phyloP scores from a whole-genome alignment of 495 filamentous ascomycete genomes.

The Parathielavia appendiculata region DNA sequence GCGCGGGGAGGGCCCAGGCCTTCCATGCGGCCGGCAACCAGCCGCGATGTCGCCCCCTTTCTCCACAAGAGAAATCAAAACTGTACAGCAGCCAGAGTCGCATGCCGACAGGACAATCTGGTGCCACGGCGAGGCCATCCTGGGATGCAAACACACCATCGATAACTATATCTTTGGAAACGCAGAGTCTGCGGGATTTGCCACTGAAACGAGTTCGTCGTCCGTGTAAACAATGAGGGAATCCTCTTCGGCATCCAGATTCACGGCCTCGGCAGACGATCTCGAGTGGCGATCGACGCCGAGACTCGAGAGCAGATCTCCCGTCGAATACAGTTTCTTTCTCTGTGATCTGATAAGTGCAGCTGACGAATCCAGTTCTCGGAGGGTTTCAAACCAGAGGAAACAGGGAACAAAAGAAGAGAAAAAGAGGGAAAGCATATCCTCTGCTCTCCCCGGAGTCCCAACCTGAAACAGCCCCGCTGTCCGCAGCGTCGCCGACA shows the following conservation, averaged over 20 bases:
- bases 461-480: slow-evolving; percentile 7
- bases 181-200: background rate
- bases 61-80: slow-evolving; percentile 5
- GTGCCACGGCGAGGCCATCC: background rate
- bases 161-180: background rate
- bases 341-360: background rate
- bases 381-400: background rate
- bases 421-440: background rate
- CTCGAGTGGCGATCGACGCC: background rate
- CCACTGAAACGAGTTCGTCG: background rate
- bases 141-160: background rate
- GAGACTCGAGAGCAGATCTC: slow-evolving; percentile 9
- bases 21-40: background rate
- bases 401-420: background rate
- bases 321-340: background rate
- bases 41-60: background rate
- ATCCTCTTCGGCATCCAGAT: background rate
- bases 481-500: background rate
- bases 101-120: background rate
- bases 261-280: background rate
- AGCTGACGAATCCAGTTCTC: slow-evolving; percentile 2
- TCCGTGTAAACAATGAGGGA: background rate
- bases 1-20: background rate
- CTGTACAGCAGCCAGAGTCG: background rate
- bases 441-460: background rate